These are phyloP conservation scores for Knufia fluminis DNA, from an alignment of 2,329 filamentous ascomycete genomes.

Conservation along the genomic window DNA sequence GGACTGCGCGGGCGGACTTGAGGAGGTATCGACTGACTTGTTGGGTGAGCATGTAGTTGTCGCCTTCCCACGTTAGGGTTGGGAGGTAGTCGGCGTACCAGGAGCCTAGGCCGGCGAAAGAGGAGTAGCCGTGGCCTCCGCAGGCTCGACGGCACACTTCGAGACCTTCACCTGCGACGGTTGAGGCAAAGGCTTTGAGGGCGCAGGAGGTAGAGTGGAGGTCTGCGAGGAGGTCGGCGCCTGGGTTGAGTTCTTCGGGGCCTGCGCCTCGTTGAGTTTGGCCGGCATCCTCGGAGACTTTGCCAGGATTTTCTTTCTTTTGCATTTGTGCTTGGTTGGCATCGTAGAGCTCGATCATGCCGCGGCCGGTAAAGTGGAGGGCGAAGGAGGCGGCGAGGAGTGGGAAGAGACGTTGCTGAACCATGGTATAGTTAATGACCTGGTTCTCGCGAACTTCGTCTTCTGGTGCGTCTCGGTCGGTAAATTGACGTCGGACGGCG, in stretches of 20 bases:
- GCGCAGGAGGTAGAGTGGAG: slow-evolving; percentile 69
- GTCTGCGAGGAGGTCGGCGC: slow-evolving; percentile 61
- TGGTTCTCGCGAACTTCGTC: slow-evolving; percentile 56
- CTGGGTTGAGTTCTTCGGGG: slow-evolving; percentile 57
- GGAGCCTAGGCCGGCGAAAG: slow-evolving; percentile 64
- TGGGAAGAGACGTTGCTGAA: slow-evolving; percentile 63
- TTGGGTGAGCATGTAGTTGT: slow-evolving; percentile 76
- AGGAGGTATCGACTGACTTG: slow-evolving; percentile 69
- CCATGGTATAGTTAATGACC: slow-evolving; percentile 73
- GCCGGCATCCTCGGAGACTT: slow-evolving; percentile 34
- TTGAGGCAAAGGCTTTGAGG: slow-evolving; percentile 63
- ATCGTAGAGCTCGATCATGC: slow-evolving; percentile 65
- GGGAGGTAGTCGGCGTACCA: slow-evolving; percentile 71
- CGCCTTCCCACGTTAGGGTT: slow-evolving; percentile 63
- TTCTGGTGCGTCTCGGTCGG: slow-evolving; percentile 58
- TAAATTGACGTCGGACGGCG: slow-evolving; percentile 66
- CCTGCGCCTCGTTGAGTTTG: slow-evolving; percentile 48
- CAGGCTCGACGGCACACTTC: slow-evolving; percentile 67
- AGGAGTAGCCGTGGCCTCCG: slow-evolving; percentile 67
- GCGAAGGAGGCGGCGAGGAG: slow-evolving; percentile 66
- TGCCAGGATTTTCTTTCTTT: slow-evolving; percentile 33
- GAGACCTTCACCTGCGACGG: slow-evolving; percentile 63
- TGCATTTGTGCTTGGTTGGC: slow-evolving; percentile 61
- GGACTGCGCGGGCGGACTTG: slow-evolving; percentile 62
- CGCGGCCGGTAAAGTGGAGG: slow-evolving; percentile 68